A percentile compares a stretch with the other conserved stretches of the same genome.
Evolutionary conservation across 192 early-diverging fungal species (phyloP).

Genomic region (Dissophora globulifera): DNA sequence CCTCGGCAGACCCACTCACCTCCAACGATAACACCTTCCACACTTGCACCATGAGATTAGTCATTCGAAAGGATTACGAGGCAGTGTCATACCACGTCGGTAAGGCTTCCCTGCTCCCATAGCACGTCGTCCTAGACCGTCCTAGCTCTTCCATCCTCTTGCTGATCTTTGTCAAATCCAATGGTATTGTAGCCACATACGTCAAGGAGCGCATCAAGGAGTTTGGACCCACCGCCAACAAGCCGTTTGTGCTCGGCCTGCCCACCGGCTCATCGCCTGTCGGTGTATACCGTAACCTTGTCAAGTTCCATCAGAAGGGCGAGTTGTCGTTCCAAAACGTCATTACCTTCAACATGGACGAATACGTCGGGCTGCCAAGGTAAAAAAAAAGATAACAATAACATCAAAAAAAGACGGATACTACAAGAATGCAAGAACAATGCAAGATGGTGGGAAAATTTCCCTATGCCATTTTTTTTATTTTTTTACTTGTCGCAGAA

Average conservation of each 20-base stretch:
- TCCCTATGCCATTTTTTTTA: too few relatives aligned
- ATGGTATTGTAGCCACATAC: conserved; percentile 78
- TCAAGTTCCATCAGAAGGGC: conserved; percentile 71
- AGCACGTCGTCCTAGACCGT: too few relatives aligned
- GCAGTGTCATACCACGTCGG: conserved; percentile 75
- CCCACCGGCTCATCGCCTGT: conserved; percentile 88
- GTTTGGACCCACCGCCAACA: conserved; percentile 76
- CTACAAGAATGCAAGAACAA: too few relatives aligned
- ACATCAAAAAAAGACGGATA: too few relatives aligned
- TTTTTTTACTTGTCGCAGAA: too few relatives aligned
- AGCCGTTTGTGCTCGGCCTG: conserved; percentile 86
- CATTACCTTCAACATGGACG: conserved; percentile 92
- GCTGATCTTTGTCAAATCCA: too few relatives aligned
- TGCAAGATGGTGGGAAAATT: too few relatives aligned
- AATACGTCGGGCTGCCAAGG: conserved; percentile 84
- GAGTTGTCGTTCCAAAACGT: conserved; percentile 79
- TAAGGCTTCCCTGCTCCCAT: conserved; percentile 30
- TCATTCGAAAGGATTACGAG: conserved; percentile 76
- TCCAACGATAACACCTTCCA: conserved; percentile 5
- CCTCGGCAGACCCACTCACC: conserved; percentile 13
- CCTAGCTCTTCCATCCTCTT: too few relatives aligned
- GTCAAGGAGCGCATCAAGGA: conserved; percentile 79
- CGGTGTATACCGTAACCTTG: conserved; percentile 80
- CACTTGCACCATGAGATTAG: conserved; percentile 70
- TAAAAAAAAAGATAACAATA: conserved; percentile 17